phyloP scores from a whole-genome alignment of 164 flowering plant species.

The Berberis vulgaris region DNA sequence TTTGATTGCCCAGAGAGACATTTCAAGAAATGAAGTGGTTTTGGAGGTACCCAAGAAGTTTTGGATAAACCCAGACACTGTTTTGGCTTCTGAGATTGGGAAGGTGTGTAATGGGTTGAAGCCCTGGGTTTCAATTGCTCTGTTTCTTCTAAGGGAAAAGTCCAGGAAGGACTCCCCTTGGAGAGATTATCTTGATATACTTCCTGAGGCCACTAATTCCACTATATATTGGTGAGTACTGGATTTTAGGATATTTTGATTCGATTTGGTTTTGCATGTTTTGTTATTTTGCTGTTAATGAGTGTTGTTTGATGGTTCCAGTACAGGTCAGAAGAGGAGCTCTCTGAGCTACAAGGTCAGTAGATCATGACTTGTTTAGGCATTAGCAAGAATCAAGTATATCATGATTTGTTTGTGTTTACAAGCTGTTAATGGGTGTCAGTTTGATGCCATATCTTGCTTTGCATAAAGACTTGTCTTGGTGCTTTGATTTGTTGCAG shows the following conservation, averaged over 20 bases:
- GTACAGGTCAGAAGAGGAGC: slow-evolving; percentile 99
- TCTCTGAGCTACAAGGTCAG: slow-evolving; percentile 79
- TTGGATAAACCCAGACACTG: slow-evolving; percentile 83
- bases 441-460: too few species aligned
- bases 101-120: slow-evolving; percentile 58
- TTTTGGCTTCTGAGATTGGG: slow-evolving; percentile 76
- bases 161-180: slow-evolving; percentile 44
- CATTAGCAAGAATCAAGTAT: too few species aligned
- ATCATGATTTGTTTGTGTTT: neutral
- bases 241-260: neutral
- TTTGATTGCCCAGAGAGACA: slow-evolving; percentile 56
- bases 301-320: slow-evolving; percentile 41
- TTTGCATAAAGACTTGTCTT: neutral
- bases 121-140: slow-evolving; percentile 84
- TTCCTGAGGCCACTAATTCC: slow-evolving; percentile 64
- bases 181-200: slow-evolving; percentile 57
- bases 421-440: too few species aligned
- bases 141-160: slow-evolving; percentile 78
- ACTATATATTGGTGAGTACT: slow-evolving; percentile 31
- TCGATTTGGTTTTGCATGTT: too few species aligned
- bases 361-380: neutral
- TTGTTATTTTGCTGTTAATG: slow-evolving; percentile 25
- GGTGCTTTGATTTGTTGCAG: slow-evolving; percentile 26
- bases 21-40: slow-evolving; percentile 65
- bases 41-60: slow-evolving; percentile 75